Conservation (phyloP, 2,329 filamentous ascomycete species). For the Epichloe elymi region DNA sequence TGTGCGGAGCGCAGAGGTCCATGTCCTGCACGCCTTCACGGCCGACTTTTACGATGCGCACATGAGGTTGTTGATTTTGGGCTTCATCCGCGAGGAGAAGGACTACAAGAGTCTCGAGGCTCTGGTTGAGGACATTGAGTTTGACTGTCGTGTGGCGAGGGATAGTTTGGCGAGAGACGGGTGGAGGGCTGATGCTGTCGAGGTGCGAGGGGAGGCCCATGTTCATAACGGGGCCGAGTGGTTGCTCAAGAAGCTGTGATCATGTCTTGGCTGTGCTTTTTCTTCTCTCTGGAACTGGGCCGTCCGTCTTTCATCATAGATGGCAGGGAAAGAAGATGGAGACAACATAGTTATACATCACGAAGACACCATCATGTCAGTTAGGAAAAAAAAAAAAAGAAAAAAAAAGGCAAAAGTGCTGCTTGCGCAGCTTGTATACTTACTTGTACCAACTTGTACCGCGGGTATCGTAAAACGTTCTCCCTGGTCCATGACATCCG, state of each 20-base stretch:
- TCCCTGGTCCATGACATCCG: not conserved
- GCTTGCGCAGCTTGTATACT: not conserved
- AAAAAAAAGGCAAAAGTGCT: constrained; percentile 3
- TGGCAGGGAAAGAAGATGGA: not conserved
- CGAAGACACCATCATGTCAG: not conserved
- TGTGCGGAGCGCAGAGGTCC: constrained; percentile 75
- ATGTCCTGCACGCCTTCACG: constrained; percentile 66
- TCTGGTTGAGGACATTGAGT: constrained; percentile 74
- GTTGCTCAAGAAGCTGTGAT: constrained; percentile 17
- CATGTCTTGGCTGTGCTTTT: not conserved
- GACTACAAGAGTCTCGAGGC: constrained; percentile 79
- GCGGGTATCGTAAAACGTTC: not conserved
- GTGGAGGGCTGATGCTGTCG: constrained; percentile 34
- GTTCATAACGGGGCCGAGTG: constrained; percentile 18
- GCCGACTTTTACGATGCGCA: constrained; percentile 74
- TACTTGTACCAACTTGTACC: not conserved
- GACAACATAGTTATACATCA: too few relatives aligned
- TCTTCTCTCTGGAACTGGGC: not conserved
- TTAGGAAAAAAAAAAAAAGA: constrained; percentile 8
- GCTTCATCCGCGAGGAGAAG: constrained; percentile 78
- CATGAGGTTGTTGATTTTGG: constrained; percentile 69
- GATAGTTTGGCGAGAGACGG: constrained; percentile 54
- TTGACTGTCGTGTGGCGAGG: constrained; percentile 74
- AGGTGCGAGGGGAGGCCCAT: constrained; percentile 13
- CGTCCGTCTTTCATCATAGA: too few relatives aligned